phyloP scores from a whole-genome alignment of 2,329 filamentous ascomycete genomes.

The Fusarium sp. region DNA sequence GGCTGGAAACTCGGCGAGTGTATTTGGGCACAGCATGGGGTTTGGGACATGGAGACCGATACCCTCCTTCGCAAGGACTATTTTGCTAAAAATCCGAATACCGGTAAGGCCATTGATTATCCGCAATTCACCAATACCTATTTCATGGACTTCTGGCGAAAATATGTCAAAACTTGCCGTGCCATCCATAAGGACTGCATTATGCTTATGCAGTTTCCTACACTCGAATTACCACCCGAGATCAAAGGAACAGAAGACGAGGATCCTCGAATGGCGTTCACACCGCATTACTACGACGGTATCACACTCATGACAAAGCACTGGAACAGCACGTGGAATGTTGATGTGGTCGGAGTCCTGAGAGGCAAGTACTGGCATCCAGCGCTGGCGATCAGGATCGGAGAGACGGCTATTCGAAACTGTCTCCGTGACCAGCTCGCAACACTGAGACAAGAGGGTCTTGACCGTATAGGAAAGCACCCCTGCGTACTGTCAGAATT shows the following conservation, averaged over 20 bases:
- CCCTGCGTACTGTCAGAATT: conserved; percentile 94
- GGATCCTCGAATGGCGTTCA: conserved; percentile 88
- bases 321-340: conserved; percentile 97
- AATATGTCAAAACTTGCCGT: conserved; percentile 78
- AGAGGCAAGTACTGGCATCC: conserved; percentile 89
- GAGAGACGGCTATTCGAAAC: conserved; percentile 92
- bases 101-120: conserved; percentile 79
- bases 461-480: conserved; percentile 87
- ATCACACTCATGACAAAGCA: conserved; percentile 98
- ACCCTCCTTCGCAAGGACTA: conserved; percentile 85
- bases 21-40: conserved; percentile 94
- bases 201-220: conserved; percentile 90
- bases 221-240: conserved; percentile 87
- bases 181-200: conserved; percentile 81
- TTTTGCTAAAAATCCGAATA: conserved; percentile 81
- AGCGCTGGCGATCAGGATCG: conserved; percentile 90
- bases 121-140: conserved; percentile 90
- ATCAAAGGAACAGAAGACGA: conserved; percentile 91
- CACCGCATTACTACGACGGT: conserved; percentile 96
- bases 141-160: conserved; percentile 86
- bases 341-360: conserved; percentile 92
- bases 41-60: conserved; percentile 88
- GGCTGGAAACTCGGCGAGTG: conserved; percentile 95
- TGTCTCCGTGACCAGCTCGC: conserved; percentile 89
- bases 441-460: conserved; percentile 83